Conservation (phyloP, 768 basidiomycete genomes). For the Crucibulum laeve region DNA sequence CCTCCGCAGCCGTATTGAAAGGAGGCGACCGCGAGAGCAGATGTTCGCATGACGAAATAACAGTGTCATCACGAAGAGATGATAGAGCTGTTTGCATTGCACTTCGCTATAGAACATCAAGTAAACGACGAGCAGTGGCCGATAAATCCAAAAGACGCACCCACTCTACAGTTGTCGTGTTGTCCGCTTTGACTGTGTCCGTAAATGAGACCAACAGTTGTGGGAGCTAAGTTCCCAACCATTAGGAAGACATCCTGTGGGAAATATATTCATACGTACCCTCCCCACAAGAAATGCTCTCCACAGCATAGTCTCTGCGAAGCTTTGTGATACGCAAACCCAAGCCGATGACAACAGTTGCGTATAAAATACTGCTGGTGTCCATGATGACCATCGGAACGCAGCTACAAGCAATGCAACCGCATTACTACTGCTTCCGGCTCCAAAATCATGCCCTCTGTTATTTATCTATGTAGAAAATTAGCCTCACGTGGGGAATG, state of each 20-base stretch:
- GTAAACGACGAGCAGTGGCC: slow-evolving; percentile 2
- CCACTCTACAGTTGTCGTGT: slow-evolving; percentile 50
- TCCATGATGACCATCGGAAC: slow-evolving; percentile 61
- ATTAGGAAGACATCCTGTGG: slow-evolving; percentile 1
- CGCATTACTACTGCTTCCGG: slow-evolving; percentile 50
- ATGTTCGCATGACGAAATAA: slow-evolving; percentile 51
- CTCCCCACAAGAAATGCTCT: slow-evolving; percentile 68
- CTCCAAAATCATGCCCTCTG: slow-evolving; percentile 58
- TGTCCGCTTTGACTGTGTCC: slow-evolving; percentile 47
- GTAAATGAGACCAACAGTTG: slow-evolving; percentile 52
- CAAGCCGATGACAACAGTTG: slow-evolving; percentile 64
- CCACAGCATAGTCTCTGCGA: slow-evolving; percentile 45
- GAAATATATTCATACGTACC: slow-evolving; percentile 34
- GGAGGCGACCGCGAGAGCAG: slow-evolving; percentile 29
- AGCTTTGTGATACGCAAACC: slow-evolving; percentile 54
- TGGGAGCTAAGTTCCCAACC: slow-evolving; percentile 46
- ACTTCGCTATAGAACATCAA: slow-evolving; percentile 17
- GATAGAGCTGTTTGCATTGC: slow-evolving; percentile 45
- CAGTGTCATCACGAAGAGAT: no score
- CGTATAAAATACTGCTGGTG: slow-evolving; percentile 59
- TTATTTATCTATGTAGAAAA: slow-evolving; percentile 42
- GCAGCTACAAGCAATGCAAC: slow-evolving; percentile 51
- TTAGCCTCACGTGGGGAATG: slow-evolving; percentile 4
- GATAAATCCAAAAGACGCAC: slow-evolving; percentile 29
- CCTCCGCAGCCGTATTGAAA: slow-evolving; percentile 20